Conservation (phyloP, 768 basidiomycete species). For the Tulasnella calospora region DNA sequence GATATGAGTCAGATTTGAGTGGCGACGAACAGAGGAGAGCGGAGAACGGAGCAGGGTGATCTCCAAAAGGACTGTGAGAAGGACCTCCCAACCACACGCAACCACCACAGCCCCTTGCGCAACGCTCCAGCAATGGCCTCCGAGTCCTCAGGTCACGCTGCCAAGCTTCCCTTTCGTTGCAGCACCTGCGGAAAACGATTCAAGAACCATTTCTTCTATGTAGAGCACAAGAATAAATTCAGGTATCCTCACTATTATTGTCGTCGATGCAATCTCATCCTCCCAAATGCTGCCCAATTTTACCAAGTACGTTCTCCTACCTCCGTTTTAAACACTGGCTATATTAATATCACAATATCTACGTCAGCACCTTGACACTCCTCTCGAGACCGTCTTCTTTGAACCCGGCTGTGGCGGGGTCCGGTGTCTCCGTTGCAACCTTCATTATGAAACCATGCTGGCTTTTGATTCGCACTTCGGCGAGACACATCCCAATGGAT, state of each 20-base stretch:
- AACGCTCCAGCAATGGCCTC: background rate
- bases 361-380: background rate
- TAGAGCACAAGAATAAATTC: background rate
- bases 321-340: no score
- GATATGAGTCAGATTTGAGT: no score
- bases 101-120: background rate
- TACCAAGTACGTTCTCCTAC: background rate
- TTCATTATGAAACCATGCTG: background rate
- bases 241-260: background rate
- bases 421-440: background rate
- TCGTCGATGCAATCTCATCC: background rate
- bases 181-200: background rate
- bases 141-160: background rate
- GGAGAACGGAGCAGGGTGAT: no score
- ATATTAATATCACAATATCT: background rate
- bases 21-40: no score
- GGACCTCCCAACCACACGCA: background rate
- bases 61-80: background rate
- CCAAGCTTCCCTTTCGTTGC: background rate
- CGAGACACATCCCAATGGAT: background rate
- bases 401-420: background rate
- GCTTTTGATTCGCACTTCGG: background rate
- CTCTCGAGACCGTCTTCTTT: background rate
- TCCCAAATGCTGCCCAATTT: slow-evolving; percentile 1
- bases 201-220: no score